These are phyloP conservation scores for Pestalotiopsis sp. DNA, from an alignment of 2,329 filamentous ascomycete genomes.

Conservation along the genomic window DNA sequence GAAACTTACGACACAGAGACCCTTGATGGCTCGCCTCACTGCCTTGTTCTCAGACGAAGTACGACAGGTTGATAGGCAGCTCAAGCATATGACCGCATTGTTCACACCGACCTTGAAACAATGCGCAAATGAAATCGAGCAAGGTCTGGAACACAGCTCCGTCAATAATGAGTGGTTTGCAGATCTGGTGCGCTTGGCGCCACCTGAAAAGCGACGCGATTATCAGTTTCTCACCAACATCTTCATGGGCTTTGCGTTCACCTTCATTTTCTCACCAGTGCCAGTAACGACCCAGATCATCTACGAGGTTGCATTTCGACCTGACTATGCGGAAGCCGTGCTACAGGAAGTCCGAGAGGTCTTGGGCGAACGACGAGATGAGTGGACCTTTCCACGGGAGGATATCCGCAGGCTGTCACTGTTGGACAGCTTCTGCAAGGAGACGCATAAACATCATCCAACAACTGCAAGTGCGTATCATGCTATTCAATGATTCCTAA, in stretches of 20 bases:
- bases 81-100: background rate
- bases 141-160: background rate
- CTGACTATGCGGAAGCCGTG: background rate
- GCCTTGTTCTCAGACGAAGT: background rate
- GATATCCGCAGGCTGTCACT: background rate
- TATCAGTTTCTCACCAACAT: background rate
- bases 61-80: background rate
- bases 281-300: background rate
- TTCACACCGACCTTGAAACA: background rate
- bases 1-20: background rate
- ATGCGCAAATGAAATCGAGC: background rate
- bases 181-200: background rate
- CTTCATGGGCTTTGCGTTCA: constrained; percentile 4
- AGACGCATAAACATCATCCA: background rate
- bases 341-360: background rate
- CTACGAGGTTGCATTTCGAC: background rate
- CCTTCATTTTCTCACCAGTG: background rate
- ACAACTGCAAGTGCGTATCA: background rate
- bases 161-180: background rate
- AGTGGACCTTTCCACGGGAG: background rate
- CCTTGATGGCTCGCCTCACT: background rate
- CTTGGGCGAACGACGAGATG: background rate
- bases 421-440: background rate
- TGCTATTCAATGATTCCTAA: background rate
- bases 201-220: background rate